These are phyloP conservation scores for Echium plantagineum DNA, from an alignment of 257 asterid species.

Conservation along the genomic window DNA sequence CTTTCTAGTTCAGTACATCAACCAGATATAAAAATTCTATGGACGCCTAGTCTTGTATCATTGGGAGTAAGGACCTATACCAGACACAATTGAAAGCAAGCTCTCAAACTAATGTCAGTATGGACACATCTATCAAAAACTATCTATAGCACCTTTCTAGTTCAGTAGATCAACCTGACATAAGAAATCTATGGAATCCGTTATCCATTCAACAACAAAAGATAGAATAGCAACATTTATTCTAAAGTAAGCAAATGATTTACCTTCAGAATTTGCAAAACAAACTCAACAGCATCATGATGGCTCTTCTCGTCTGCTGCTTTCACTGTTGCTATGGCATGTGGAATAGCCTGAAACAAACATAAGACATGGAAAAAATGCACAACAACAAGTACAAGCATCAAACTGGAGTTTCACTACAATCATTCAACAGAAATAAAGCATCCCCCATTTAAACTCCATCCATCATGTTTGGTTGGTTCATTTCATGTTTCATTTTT, in stretches of 20 bases:
- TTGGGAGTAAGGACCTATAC: not conserved
- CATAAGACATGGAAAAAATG: slow-evolving; percentile 12
- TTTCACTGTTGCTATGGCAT: slow-evolving; percentile 83
- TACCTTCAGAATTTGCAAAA: slow-evolving; percentile 96
- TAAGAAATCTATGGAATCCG: not conserved
- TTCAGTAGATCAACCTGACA: no score
- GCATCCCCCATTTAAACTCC: not conserved
- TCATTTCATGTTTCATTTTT: no score
- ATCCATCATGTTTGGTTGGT: not conserved
- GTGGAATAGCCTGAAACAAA: slow-evolving; percentile 75
- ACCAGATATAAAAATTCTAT: not conserved
- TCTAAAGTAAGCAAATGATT: not conserved
- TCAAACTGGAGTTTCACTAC: not conserved
- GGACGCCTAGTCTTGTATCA: not conserved
- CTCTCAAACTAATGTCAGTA: not conserved
- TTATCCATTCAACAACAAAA: not conserved
- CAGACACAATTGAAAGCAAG: not conserved
- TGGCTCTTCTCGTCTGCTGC: slow-evolving; percentile 87
- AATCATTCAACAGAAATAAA: not conserved
- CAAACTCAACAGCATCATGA: slow-evolving; percentile 94
- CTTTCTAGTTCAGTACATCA: no score
- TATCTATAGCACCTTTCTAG: no score
- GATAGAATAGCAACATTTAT: not conserved
- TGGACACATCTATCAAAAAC: not conserved
- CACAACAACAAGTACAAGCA: slow-evolving; percentile 2